Base-by-base conservation (phyloP, 495 filamentous ascomycete genomes). In the Lophiotrema nucula region DNA sequence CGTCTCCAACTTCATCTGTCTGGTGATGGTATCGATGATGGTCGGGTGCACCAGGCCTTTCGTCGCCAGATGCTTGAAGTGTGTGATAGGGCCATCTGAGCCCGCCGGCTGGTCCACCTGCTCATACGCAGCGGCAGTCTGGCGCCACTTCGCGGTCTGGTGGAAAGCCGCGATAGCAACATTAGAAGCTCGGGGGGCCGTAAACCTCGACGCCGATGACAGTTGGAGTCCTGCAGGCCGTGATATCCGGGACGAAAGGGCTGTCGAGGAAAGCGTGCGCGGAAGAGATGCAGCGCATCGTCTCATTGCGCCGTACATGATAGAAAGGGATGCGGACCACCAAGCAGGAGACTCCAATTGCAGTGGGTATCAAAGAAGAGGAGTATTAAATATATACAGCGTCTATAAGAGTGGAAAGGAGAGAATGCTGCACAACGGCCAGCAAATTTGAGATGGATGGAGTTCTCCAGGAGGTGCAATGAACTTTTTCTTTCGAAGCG, bases 1-100 rank as follows among this genome's bases (percentile, higher is more conserved):
- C 35, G 79, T 86, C 21, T 87, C 79, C 62, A 95, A 80, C 2
- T 77, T 73, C 88, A 97, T 93, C 18, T 81, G 78, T 21, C 80
- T 58, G 0, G 83, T 88, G 64, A 97, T 83, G 39, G 85, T 83
- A 5, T 77, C 57, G 53, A 96, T 78, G 43, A 97, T 72, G 28
- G 72, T 75, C 3, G 69, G 59, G 63, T 92, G 73, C 27, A 97
- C 82, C 46, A 89, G 64, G 13, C 81, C 80, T 22, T 81, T 70
- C 3, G 77, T 73, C 23, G 70, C 71, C 25, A 98, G 75, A 33
- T 96, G 84, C 2, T 75, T 65, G 67, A 98, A 98, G 35, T 76
- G 76, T 18, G 84, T 87, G 65, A 89, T 70, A 0, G 63, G 56
- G 15, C 69, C 67, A 53, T 51, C 28, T 3, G 47, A 11, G 16